phyloP scores from a whole-genome alignment of 2,329 filamentous ascomycete genomes.

The Colletotrichum tropicale region DNA sequence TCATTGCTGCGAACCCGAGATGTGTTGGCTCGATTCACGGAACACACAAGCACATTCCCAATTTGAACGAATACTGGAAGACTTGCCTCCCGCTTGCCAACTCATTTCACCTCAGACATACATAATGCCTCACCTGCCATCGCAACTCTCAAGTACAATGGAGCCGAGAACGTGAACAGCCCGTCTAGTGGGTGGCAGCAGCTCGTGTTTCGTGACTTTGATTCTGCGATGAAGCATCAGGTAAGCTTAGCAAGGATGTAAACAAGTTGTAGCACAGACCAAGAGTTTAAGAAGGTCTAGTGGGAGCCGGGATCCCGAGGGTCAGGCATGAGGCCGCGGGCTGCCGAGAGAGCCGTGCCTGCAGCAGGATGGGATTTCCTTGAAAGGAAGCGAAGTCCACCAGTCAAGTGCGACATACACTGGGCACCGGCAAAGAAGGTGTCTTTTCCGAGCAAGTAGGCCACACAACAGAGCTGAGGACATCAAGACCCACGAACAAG shows the following conservation, averaged over 20 bases:
- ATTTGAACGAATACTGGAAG: fast-evolving
- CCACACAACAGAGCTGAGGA: not conserved
- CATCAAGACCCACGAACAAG: not conserved
- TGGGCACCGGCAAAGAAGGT: not conserved
- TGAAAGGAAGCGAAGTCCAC: not conserved
- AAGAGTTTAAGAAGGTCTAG: not conserved
- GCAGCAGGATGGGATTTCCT: not conserved
- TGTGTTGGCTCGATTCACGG: not conserved
- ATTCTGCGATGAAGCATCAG: not conserved
- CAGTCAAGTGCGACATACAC: not conserved
- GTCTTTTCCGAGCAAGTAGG: not conserved
- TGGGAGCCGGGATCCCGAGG: not conserved
- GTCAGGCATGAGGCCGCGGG: not conserved
- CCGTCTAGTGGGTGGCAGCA: not conserved
- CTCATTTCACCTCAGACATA: fast-evolving
- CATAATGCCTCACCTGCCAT: not conserved
- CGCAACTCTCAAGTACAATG: not conserved
- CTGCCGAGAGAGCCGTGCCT: not conserved
- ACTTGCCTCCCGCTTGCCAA: not conserved
- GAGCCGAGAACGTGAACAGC: not conserved
- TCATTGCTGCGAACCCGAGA: fast-evolving
- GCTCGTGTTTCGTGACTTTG: fast-evolving
- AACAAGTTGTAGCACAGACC: not conserved
- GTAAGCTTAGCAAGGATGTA: not conserved
- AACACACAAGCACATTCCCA: fast-evolving